These are phyloP conservation scores for Cladosporium sp. DNA, from an alignment of 2,329 filamentous ascomycete species.

Conservation along the genomic window DNA sequence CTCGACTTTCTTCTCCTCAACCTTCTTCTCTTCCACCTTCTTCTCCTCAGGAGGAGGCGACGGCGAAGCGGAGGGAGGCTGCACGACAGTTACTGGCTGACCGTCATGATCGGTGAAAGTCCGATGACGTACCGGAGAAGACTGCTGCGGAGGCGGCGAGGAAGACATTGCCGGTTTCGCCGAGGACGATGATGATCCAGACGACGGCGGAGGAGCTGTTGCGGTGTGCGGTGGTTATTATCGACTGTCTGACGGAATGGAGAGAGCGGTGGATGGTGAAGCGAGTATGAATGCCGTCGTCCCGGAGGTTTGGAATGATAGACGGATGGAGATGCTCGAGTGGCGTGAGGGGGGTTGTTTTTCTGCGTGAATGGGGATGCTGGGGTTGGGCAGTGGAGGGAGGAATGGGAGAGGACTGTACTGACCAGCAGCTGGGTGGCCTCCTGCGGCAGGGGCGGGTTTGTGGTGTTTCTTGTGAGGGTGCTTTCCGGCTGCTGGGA, in stretches of 20 bases:
- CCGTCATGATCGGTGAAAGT: conserved; percentile 7
- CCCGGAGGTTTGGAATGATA: neutral
- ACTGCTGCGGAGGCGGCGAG: neutral
- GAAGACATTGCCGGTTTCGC: conserved; percentile 3
- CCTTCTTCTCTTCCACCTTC: neutral
- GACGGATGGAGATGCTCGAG: neutral
- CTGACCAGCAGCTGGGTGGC: neutral
- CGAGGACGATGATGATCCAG: neutral
- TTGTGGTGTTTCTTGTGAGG: conserved; percentile 1
- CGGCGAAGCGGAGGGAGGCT: neutral
- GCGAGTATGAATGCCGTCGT: neutral
- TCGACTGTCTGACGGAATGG: neutral
- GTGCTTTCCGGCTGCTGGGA: neutral
- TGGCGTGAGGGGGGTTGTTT: neutral
- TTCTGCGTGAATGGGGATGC: neutral
- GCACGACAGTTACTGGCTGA: conserved; percentile 2
- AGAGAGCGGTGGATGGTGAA: neutral
- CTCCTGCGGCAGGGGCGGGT: conserved; percentile 1
- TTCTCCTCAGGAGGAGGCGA: conserved; percentile 1
- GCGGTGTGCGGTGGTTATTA: neutral
- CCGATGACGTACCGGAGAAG: conserved; percentile 2
- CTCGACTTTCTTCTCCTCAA: neutral
- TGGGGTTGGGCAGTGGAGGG: neutral
- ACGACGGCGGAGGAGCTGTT: neutral
- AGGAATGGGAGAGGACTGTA: neutral